Evolutionary conservation across 1,139 yeast species (phyloP).

Genomic region (Blastobotrys capitulatus): DNA sequence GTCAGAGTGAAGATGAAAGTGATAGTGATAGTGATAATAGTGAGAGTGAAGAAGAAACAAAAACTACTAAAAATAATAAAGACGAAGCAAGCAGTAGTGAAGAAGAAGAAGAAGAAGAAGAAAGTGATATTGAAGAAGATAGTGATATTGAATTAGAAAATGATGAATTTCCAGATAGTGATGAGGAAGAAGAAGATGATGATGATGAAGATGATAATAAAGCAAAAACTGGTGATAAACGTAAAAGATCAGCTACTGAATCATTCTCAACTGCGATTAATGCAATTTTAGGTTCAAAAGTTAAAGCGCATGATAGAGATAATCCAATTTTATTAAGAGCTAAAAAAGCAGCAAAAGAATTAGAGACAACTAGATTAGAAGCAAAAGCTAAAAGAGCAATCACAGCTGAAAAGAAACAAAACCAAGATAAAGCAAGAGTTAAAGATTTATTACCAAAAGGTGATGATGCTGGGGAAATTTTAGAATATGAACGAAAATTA

Average conservation of each 20-base stretch:
- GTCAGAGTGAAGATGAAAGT: slow-evolving; percentile 9
- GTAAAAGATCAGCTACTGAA: slow-evolving; percentile 34
- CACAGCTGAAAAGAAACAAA: slow-evolving; percentile 62
- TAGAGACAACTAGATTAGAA: slow-evolving; percentile 78
- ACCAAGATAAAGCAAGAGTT: slow-evolving; percentile 63
- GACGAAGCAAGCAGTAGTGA: slow-evolving; percentile 20
- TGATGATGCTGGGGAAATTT: slow-evolving; percentile 41
- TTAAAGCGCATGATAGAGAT: slow-evolving; percentile 80
- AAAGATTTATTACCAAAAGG: slow-evolving; percentile 61
- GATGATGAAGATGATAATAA: slow-evolving; percentile 25
- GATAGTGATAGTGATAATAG: slow-evolving; percentile 11
- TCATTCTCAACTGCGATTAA: slow-evolving; percentile 77
- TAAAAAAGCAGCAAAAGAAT: slow-evolving; percentile 56
- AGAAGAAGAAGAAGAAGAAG: slow-evolving; percentile 14
- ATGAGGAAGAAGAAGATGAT: slow-evolving; percentile 4
- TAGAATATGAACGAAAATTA: slow-evolving; percentile 66
- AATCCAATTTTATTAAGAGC: slow-evolving; percentile 86
- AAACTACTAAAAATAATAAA: no score
- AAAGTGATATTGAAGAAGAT: slow-evolving; percentile 19
- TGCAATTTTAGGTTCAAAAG: slow-evolving; percentile 77
- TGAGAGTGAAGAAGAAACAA: slow-evolving; percentile 18
- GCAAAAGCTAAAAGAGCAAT: slow-evolving; percentile 72
- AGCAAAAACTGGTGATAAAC: slow-evolving; percentile 25
- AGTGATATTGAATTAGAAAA: slow-evolving; percentile 11
- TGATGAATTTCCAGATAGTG: slow-evolving; percentile 1